A percentile compares a stretch with the other conserved stretches of the same genome.
phyloP scores from a whole-genome alignment of 176 grass and related monocot genomes.

The Musa beccarii region DNA sequence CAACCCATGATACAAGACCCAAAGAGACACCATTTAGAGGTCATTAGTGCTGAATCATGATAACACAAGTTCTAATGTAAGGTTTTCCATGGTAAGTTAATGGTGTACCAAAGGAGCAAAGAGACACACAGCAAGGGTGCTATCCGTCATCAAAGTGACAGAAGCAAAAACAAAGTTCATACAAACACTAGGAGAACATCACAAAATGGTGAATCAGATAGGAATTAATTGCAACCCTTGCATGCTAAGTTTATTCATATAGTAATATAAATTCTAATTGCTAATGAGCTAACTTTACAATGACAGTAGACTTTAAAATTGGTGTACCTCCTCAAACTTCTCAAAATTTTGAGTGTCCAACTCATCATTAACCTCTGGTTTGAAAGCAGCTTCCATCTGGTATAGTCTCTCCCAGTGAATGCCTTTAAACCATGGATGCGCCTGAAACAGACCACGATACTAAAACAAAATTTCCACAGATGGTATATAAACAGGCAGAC shows the following conservation, averaged over 20 bases:
- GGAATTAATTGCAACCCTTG: too few species aligned
- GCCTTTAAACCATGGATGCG: conserved; percentile 38
- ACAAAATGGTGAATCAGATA: too few species aligned
- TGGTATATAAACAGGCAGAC: background rate
- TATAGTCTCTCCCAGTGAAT: conserved; percentile 32
- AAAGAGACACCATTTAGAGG: background rate
- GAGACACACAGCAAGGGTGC: background rate
- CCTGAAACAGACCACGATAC: conserved; percentile 20
- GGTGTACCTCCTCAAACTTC: conserved; percentile 35
- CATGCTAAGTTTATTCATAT: too few species aligned
- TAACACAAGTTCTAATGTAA: background rate
- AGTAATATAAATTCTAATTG: background rate
- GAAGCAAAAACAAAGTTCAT: too few species aligned
- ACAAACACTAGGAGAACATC: too few species aligned
- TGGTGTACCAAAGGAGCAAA: background rate
- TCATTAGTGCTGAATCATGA: background rate
- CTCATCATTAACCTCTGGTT: conserved; percentile 36
- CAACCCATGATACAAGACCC: background rate
- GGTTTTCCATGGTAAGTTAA: background rate
- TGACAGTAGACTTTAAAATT: background rate
- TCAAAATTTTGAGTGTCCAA: conserved; percentile 34
- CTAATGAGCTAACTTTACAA: background rate
- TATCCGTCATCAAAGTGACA: too few species aligned
- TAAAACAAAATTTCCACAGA: conserved; percentile 16
- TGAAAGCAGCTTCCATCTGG: conserved; percentile 30